Evolutionary conservation across 345 rosid genomes (phyloP), one percentile per base, ranked within the genome.

Genomic region (Erucastrum elatum): DNA sequence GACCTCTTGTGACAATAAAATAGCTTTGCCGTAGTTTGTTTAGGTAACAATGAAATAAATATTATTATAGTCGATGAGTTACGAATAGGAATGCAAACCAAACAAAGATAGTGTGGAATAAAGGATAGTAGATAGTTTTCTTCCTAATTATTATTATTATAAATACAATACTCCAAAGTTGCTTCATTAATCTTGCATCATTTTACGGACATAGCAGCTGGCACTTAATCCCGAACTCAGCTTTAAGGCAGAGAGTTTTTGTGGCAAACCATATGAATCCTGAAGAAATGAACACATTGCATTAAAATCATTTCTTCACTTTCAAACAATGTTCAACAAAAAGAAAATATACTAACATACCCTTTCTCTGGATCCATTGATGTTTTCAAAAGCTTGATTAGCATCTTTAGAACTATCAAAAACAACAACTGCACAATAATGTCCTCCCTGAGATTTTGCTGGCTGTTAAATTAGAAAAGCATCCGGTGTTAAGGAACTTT

Each of bases 191-290:
- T 82, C 85, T 21, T 15, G 17, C n/a, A 11, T 70, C 87, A 85
- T 85, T 72, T 90, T 82, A 31, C 95, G 90, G 65, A 89, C 82
- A 63, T 71, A 87, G 3, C 89, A 7, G 13, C 71, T 59, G 63
- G 83, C 86, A 17, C 34, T 37, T 35, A 8, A 41, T 30, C 89
- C 92, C 0, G 76, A 66, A 9, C 71, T 76, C 30, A 73, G 76
- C 68, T 68, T 58, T 39, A 88, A 64, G 29, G 34, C 37, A 4
- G 87, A 73, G 17, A 81, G 82, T 72, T 93, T 93, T 71, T 91
- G 90, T 1, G 82, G 85, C 64, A 82, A 77, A 2, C 95, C 97
- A 56, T n/a, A 76, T 12, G 84, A 78, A 78, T 93, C 98, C 98
- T 93, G 46, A 5, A 55, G 65, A 21, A 56, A 4, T 5, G 35